Evolutionary conservation across 306 rosid genomes (phyloP), one percentile per base, ranked within the genome.

Genomic region (Trichosanthes truncata): DNA sequence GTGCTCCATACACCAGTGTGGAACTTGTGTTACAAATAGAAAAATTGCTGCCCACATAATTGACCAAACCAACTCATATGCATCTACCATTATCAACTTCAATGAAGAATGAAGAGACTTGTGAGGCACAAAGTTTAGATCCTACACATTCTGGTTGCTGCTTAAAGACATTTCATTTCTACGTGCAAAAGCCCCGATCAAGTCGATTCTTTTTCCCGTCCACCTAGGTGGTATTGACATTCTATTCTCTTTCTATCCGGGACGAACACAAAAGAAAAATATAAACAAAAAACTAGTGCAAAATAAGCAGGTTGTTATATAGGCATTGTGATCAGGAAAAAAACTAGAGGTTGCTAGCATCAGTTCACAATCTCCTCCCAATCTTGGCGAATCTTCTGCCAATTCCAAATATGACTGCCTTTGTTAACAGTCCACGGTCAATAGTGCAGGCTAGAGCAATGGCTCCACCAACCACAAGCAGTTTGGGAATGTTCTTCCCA

Each of bases 371-470:
- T 71, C 90, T 85, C 85, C 94, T 89, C 62, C 98, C 98, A 4
- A 92, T 87, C 56, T 90, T 91, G 4, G 89, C 97, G 75, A 95
- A 91, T 81, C 93, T 87, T 80, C 97, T 84, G 48, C 96, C 98
- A 23, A 95, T 89, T 66, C 98, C 98, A 51, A 95, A 95, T 73
- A 95, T 84, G 78, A 95, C 86, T n/a, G 97, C 96, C 84, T 95
- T 95, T 5, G 98, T 92, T 79, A 95, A 82, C 52, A 95, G 88
- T 65, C 98, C 97, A 52, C 90, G 89, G 77, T 95, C 97, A 69
- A 95, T 93, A 61, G 88, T 92, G 78, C 97, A 95, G 53, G 98
- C 98, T 79, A 95, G 86, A 51, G 86, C 91, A 63, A 95, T 80
- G 9, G 91, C 98, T 83, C 97, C 98, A 38, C 98, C 93, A 31